phyloP scores from a whole-genome alignment of 306 rosid species.

The Ochetophila trinervis region DNA sequence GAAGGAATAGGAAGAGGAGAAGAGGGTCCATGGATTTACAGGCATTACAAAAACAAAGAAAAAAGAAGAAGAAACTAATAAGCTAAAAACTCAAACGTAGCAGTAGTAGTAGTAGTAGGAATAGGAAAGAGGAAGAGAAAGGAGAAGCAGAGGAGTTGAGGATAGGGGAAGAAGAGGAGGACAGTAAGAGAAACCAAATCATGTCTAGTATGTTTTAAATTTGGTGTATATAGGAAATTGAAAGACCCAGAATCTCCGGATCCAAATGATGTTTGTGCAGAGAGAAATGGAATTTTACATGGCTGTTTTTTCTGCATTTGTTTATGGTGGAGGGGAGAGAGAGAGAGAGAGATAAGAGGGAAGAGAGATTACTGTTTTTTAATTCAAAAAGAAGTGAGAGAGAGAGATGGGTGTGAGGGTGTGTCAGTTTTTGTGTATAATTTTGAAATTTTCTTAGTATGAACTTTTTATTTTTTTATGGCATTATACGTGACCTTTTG shows the following conservation, averaged over 20 bases:
- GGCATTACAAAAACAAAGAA: constrained; percentile 89
- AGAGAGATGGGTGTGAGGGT: constrained; percentile 39
- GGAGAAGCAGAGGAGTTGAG: constrained; percentile 18
- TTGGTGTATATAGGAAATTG: constrained; percentile 19
- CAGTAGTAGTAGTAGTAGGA: background rate
- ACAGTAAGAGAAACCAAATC: constrained; percentile 73
- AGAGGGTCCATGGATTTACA: constrained; percentile 66
- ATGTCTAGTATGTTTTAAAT: constrained; percentile 49
- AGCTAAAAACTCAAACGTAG: constrained; percentile 53
- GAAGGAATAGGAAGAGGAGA: constrained; percentile 39
- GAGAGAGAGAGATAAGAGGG: constrained; percentile 33
- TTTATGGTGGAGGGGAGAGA: constrained; percentile 38
- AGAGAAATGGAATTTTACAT: constrained; percentile 61
- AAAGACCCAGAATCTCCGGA: constrained; percentile 81
- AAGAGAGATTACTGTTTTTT: constrained; percentile 42
- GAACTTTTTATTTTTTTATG: constrained; percentile 26
- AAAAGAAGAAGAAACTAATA: too few relatives aligned
- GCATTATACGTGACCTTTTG: background rate
- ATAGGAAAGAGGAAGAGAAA: constrained; percentile 25
- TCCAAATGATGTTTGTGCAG: constrained; percentile 78
- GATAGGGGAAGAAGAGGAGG: constrained; percentile 72
- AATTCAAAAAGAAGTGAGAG: constrained; percentile 28
- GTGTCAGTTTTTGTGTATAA: constrained; percentile 33
- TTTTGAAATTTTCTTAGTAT: constrained; percentile 31
- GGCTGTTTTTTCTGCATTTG: constrained; percentile 52